These are phyloP conservation scores for Magnusiomyces starmeri DNA, from an alignment of 1,139 yeast genomes.

Conservation along the genomic window DNA sequence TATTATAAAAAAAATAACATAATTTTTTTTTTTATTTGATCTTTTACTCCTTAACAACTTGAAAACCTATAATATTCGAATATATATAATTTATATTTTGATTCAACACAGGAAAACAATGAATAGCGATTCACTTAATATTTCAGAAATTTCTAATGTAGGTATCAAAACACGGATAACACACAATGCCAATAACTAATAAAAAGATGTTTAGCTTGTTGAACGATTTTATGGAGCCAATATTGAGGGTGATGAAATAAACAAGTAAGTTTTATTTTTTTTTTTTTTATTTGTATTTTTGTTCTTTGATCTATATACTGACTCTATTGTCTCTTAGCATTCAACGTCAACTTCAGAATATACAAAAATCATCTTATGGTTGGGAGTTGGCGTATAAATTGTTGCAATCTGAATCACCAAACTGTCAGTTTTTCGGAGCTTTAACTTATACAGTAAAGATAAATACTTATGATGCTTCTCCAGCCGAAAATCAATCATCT, in stretches of 20 bases:
- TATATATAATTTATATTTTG: background rate
- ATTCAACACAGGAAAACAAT: background rate
- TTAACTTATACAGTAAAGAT: slow-evolving; percentile 49
- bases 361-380: slow-evolving; percentile 46
- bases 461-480: slow-evolving; percentile 24
- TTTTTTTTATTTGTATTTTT: background rate
- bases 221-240: slow-evolving; percentile 21
- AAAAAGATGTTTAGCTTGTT: slow-evolving; percentile 17
- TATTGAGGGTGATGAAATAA: slow-evolving; percentile 19
- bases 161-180: no score
- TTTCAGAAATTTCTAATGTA: no score
- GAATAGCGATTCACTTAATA: background rate
- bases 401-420: slow-evolving; percentile 35
- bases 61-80: background rate
- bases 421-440: slow-evolving; percentile 57
- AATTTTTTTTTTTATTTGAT: no score
- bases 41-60: background rate
- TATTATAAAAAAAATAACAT: no score
- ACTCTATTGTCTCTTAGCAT: slow-evolving; percentile 20
- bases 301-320: background rate
- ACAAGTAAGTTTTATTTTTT: slow-evolving; percentile 6
- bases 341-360: slow-evolving; percentile 42
- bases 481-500: slow-evolving; percentile 7
- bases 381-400: slow-evolving; percentile 43
- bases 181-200: background rate